These are phyloP conservation scores for Lachnellula occidentalis DNA, from an alignment of 2,329 filamentous ascomycete species.

Conservation along the genomic window DNA sequence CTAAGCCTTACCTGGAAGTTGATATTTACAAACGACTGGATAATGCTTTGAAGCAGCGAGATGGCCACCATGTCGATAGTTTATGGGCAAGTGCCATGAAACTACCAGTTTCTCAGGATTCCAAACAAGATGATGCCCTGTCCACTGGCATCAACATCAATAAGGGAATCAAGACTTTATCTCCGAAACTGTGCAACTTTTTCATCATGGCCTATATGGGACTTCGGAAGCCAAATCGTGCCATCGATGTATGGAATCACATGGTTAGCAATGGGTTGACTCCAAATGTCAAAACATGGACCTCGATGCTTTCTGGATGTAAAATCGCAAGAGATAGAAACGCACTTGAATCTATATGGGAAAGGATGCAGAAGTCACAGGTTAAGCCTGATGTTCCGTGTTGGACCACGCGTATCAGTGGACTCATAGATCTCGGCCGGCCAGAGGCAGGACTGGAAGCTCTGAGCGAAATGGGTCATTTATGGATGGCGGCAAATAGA, in stretches of 20 bases:
- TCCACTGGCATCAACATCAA: neutral
- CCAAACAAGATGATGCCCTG: neutral
- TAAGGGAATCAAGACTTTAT: conserved; percentile 10
- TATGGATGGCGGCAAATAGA: conserved; percentile 43
- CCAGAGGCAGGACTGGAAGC: conserved; percentile 54
- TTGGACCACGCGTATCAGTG: conserved; percentile 67
- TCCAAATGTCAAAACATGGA: conserved; percentile 64
- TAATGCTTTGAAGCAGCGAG: conserved; percentile 18
- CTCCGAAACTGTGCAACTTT: conserved; percentile 34
- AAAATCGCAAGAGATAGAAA: conserved; percentile 50
- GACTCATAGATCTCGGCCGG: conserved; percentile 53
- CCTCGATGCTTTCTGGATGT: conserved; percentile 67
- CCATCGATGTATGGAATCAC: conserved; percentile 52
- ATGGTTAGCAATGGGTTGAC: conserved; percentile 48
- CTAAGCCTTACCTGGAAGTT: neutral
- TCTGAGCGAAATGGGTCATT: conserved; percentile 58
- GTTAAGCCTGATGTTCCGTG: conserved; percentile 56
- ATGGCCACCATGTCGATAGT: conserved; percentile 18
- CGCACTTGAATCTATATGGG: conserved; percentile 64
- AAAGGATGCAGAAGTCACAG: conserved; percentile 51
- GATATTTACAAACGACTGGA: conserved; percentile 18
- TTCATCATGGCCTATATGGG: conserved; percentile 44
- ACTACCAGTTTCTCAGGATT: conserved; percentile 17
- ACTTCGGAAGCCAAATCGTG: conserved; percentile 36
- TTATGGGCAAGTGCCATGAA: conserved; percentile 23